Percentiles rank a stretch among this genome's conserved stretches.
These are phyloP conservation scores for Digitaria exilis DNA, from an alignment of 202 grass and related monocot genomes.

Conservation along the genomic window DNA sequence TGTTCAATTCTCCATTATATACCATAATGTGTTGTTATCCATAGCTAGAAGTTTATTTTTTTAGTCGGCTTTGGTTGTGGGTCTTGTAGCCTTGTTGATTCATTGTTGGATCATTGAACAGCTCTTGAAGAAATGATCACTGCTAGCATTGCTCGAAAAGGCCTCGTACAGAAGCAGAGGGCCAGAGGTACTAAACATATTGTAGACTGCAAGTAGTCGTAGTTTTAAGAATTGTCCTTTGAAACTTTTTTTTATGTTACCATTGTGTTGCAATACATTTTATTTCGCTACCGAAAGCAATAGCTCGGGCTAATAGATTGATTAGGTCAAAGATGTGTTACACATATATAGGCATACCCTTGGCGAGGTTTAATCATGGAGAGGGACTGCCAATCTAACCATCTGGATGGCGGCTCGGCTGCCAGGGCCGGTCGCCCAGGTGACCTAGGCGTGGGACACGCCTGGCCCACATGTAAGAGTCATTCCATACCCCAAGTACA, in stretches of 20 bases:
- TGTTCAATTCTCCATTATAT: conserved; percentile 78
- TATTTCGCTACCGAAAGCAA: too few relatives aligned
- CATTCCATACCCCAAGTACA: too few relatives aligned
- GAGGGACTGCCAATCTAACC: too few relatives aligned
- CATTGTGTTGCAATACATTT: neutral
- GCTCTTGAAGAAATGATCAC: conserved; percentile 66
- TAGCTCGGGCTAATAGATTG: too few relatives aligned
- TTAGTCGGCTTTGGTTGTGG: conserved; percentile 81
- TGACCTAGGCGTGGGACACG: too few relatives aligned
- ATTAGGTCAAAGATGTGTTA: too few relatives aligned
- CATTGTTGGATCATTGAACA: conserved; percentile 74
- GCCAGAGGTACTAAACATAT: conserved; percentile 49
- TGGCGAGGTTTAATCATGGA: too few relatives aligned
- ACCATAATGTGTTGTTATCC: conserved; percentile 28
- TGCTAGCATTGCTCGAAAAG: conserved; percentile 68
- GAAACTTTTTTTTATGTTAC: conserved; percentile 23
- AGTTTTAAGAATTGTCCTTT: neutral
- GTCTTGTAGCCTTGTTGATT: conserved; percentile 80
- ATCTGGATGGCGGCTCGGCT: too few relatives aligned
- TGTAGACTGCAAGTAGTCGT: neutral
- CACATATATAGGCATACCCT: too few relatives aligned
- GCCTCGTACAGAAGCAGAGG: conserved; percentile 69
- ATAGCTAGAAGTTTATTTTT: conserved; percentile 10
- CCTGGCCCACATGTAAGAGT: too few relatives aligned
- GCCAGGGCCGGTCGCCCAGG: too few relatives aligned